A percentile compares a stretch with the other conserved stretches of the same genome.
Evolutionary conservation across 768 basidiomycete genomes (phyloP).

Genomic region (Psilocybe azurescens): DNA sequence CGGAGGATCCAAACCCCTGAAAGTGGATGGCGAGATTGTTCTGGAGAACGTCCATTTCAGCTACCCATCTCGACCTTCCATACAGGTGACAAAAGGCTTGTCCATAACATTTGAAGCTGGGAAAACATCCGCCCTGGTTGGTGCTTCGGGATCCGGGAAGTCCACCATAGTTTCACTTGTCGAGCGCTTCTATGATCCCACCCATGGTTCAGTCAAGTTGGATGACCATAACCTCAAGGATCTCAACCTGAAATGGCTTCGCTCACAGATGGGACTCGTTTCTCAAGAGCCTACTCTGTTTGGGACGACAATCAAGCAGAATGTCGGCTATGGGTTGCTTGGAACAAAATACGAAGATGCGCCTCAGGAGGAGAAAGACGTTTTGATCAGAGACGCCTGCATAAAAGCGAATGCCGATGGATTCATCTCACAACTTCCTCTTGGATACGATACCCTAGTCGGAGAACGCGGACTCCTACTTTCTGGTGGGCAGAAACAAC

Average conservation of each 20-base stretch:
- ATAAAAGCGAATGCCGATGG: slow-evolving; percentile 75
- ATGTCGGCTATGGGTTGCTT: slow-evolving; percentile 69
- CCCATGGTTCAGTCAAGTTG: slow-evolving; percentile 58
- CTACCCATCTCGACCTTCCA: slow-evolving; percentile 22
- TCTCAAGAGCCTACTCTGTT: slow-evolving; percentile 81
- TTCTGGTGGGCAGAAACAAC: slow-evolving; percentile 91
- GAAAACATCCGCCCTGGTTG: slow-evolving; percentile 85
- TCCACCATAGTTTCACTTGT: slow-evolving; percentile 80
- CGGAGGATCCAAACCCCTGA: slow-evolving; percentile 68
- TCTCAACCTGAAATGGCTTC: slow-evolving; percentile 68
- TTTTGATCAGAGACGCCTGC: slow-evolving; percentile 60
- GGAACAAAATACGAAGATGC: slow-evolving; percentile 34
- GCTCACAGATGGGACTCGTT: slow-evolving; percentile 78
- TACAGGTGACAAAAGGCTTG: slow-evolving; percentile 19
- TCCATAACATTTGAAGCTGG: slow-evolving; percentile 30
- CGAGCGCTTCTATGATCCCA: slow-evolving; percentile 81
- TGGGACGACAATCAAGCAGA: slow-evolving; percentile 75
- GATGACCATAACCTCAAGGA: slow-evolving; percentile 51
- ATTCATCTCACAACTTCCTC: slow-evolving; percentile 71
- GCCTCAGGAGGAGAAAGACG: slow-evolving; percentile 43
- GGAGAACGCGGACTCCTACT: slow-evolving; percentile 90
- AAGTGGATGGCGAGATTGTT: slow-evolving; percentile 57
- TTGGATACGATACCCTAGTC: slow-evolving; percentile 79
- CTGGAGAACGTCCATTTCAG: slow-evolving; percentile 19
- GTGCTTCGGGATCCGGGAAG: slow-evolving; percentile 85